A percentile compares a stretch with the other conserved stretches of the same genome.
Evolutionary conservation across 2,329 filamentous ascomycete genomes (phyloP).

Genomic region (Clarireedia sp.): DNA sequence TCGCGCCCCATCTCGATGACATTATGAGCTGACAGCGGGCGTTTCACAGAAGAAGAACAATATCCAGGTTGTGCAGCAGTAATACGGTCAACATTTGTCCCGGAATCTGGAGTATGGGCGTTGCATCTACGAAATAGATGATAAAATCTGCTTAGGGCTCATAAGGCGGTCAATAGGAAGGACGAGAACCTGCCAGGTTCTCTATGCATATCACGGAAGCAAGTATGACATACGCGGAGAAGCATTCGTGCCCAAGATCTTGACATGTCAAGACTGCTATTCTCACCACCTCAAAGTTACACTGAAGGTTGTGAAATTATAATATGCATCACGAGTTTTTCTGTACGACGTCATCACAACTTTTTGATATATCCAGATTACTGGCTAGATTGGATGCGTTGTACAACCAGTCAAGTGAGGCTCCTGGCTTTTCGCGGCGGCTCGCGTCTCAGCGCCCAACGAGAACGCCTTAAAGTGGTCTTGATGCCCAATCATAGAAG

Average conservation of each 20-base stretch:
- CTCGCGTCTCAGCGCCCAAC: conserved; percentile 27
- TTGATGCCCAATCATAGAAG: conserved; percentile 28
- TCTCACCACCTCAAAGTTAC: conserved; percentile 6
- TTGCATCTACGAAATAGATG: conserved; percentile 21
- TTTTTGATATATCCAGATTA: conserved; percentile 16
- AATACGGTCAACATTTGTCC: conserved; percentile 24
- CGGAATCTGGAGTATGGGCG: conserved; percentile 13
- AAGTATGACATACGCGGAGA: conserved; percentile 18
- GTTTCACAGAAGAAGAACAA: conserved; percentile 74
- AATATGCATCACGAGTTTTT: conserved; percentile 16
- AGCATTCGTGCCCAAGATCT: conserved; percentile 20
- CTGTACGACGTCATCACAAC: conserved; percentile 21
- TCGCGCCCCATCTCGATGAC: background rate
- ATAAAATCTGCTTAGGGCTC: conserved; percentile 14
- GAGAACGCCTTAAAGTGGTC: conserved; percentile 17
- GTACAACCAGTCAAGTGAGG: conserved; percentile 34
- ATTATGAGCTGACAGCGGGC: conserved; percentile 14
- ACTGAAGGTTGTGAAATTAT: conserved; percentile 8
- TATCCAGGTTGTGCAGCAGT: conserved; percentile 76
- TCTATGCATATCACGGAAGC: conserved; percentile 14
- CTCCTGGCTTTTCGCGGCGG: conserved; percentile 21
- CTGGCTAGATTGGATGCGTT: conserved; percentile 39
- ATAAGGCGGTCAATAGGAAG: conserved; percentile 20
- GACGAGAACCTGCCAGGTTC: background rate
- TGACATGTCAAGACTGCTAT: conserved; percentile 5